Evolutionary conservation across 108 stramenopile genomes (phyloP).

Genomic region (Skeletonema costatum): DNA sequence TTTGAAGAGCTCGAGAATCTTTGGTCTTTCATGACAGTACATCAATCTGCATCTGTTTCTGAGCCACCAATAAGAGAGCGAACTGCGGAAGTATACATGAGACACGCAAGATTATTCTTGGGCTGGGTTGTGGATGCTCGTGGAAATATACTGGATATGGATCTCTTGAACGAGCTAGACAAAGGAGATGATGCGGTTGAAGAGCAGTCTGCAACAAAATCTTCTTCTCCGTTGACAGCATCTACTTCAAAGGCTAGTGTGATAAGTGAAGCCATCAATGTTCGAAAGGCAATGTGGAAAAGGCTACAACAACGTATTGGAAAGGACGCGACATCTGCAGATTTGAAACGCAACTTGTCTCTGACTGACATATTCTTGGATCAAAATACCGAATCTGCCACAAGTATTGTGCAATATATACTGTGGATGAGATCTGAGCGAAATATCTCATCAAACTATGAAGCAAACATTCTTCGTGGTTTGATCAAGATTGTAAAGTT

Average conservation of each 20-base stretch:
- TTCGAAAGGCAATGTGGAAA: slow-evolving; percentile 29
- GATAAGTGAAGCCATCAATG: not conserved
- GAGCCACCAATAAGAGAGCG: slow-evolving; percentile 72
- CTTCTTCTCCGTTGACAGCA: not conserved
- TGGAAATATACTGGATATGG: slow-evolving; percentile 5
- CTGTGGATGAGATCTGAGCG: slow-evolving; percentile 72
- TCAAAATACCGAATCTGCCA: slow-evolving; percentile 69
- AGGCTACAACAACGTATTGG: slow-evolving; percentile 1
- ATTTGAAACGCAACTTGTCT: slow-evolving; percentile 40
- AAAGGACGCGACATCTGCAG: not conserved
- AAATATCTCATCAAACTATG: slow-evolving; percentile 74
- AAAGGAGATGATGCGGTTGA: not conserved
- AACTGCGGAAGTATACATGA: slow-evolving; percentile 79
- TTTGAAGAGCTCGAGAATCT: slow-evolving; percentile 63
- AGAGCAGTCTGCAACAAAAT: not conserved
- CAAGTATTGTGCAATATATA: slow-evolving; percentile 66
- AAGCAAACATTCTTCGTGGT: slow-evolving; percentile 85
- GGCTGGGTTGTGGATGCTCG: slow-evolving; percentile 61
- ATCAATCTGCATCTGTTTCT: slow-evolving; percentile 51
- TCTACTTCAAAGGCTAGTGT: not conserved
- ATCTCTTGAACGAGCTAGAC: not conserved
- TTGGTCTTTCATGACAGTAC: slow-evolving; percentile 78
- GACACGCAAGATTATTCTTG: slow-evolving; percentile 77
- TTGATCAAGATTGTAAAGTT: slow-evolving; percentile 83
- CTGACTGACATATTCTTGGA: slow-evolving; percentile 65